Conservation (phyloP, 345 rosid genomes). For the Moricandia arvensis region DNA sequence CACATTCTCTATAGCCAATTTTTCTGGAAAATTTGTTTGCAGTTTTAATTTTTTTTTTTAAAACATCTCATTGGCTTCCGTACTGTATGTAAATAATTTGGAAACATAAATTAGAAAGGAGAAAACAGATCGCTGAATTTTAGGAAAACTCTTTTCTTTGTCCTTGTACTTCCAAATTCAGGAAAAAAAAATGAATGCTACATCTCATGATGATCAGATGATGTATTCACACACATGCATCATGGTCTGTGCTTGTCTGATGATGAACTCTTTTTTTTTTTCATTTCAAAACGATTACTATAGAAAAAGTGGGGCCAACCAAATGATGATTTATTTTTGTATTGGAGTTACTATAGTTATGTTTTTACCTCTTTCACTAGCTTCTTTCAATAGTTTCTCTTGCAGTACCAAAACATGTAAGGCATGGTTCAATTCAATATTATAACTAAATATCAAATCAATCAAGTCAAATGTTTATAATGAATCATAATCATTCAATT, state of each 20-base stretch:
- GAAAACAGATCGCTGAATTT: constrained; percentile 18
- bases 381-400: too few species aligned
- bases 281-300: background rate
- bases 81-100: constrained; percentile 32
- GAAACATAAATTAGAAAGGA: background rate
- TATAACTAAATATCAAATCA: constrained; percentile 23
- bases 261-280: background rate
- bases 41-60: constrained; percentile 6
- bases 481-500: background rate
- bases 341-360: constrained; percentile 12
- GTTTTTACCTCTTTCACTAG: too few species aligned
- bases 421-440: constrained; percentile 12
- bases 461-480: constrained; percentile 27
- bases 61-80: constrained; percentile 18
- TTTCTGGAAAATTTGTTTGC: constrained; percentile 16
- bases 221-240: background rate
- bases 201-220: background rate
- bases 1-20: constrained; percentile 13
- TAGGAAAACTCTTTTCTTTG: background rate
- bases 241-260: background rate
- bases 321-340: constrained; percentile 17
- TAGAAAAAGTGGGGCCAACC: constrained; percentile 24
- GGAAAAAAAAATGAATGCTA: background rate
- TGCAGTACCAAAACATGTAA: background rate
- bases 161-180: constrained; percentile 5